phyloP scores from a whole-genome alignment of 768 basidiomycete species.

The Grammothele lineata region DNA sequence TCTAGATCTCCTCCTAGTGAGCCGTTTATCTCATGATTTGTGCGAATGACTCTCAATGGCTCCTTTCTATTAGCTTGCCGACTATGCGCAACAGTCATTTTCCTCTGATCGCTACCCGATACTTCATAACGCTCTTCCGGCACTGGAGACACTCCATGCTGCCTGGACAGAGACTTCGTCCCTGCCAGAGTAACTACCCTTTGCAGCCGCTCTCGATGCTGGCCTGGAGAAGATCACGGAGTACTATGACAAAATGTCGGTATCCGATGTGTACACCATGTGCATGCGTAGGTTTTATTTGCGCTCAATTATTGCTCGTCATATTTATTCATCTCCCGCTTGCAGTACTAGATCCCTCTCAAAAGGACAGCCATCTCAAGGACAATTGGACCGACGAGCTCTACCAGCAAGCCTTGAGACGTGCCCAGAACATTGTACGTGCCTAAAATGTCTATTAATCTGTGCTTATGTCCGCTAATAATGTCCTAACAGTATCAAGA shows the following conservation, averaged over 20 bases:
- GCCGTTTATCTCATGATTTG: not conserved
- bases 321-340: too few species aligned
- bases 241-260: constrained; percentile 31
- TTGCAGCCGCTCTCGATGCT: too few species aligned
- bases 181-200: too few species aligned
- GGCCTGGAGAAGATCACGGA: constrained; percentile 29
- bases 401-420: not conserved
- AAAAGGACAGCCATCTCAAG: constrained; percentile 14
- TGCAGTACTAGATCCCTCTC: constrained; percentile 16
- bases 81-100: constrained; percentile 29
- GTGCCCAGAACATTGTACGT: constrained; percentile 12
- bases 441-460: too few species aligned
- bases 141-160: constrained; percentile 24
- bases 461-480: too few species aligned
- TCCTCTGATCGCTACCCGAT: constrained; percentile 24
- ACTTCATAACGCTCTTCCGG: constrained; percentile 27
- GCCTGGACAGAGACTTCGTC: constrained; percentile 25
- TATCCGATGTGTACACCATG: constrained; percentile 29
- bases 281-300: constrained; percentile 27
- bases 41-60: not conserved
- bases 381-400: constrained; percentile 13
- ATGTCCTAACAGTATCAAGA: too few species aligned
- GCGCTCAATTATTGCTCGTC: too few species aligned
- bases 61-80: constrained; percentile 21
- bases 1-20: constrained; percentile 18